Evolutionary conservation across 169 alveolate genomes (phyloP).

Genomic region (Eimeria maxima): DNA sequence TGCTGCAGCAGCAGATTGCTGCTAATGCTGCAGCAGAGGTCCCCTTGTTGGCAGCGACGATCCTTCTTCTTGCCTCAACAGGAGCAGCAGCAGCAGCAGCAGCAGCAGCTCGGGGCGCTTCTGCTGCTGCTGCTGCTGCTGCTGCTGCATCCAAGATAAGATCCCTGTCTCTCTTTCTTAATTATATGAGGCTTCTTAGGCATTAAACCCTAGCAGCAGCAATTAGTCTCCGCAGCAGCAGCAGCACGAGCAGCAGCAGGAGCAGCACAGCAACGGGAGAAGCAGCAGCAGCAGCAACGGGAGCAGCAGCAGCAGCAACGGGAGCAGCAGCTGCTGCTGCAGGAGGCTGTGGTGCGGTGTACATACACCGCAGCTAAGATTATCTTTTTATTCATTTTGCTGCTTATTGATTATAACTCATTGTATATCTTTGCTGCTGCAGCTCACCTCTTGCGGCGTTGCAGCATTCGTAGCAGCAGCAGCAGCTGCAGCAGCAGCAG

Average conservation of each 20-base stretch:
- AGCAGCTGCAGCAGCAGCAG: neutral
- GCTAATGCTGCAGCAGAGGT: neutral
- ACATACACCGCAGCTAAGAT: neutral
- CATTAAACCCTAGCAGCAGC: neutral
- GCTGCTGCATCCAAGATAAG: neutral
- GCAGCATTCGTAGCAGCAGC: neutral
- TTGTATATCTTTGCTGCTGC: neutral
- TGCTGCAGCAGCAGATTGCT: too few species aligned
- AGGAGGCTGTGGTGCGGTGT: conserved; percentile 38
- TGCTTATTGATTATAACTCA: neutral
- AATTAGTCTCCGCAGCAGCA: neutral
- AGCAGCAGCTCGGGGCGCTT: too few species aligned
- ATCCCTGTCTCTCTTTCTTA: neutral
- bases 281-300: conserved; percentile 17
- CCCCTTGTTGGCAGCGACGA: too few species aligned
- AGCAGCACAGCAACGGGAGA: too few species aligned
- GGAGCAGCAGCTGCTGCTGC: neutral
- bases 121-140: neutral
- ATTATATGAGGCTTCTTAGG: neutral
- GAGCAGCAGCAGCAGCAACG: conserved; percentile 1
- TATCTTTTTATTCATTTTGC: neutral
- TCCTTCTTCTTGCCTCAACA: neutral
- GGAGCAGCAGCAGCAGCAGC: conserved; percentile 10
- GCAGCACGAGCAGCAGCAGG: too few species aligned
- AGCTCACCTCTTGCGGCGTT: neutral